These are phyloP conservation scores for Thymus quinquecostatus DNA, from an alignment of 257 asterid species.

Conservation along the genomic window DNA sequence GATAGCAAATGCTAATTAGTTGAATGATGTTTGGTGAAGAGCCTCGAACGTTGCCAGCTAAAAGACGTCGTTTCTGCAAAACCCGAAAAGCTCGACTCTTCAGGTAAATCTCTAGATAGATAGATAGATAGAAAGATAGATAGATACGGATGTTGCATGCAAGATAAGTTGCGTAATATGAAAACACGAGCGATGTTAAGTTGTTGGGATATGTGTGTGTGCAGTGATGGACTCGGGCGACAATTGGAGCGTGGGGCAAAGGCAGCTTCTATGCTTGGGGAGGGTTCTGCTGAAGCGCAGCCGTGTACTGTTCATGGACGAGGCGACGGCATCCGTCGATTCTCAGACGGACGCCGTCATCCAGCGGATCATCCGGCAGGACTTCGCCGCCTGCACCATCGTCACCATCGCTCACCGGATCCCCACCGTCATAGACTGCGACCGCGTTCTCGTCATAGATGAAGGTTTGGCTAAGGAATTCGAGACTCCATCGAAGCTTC, in stretches of 20 bases:
- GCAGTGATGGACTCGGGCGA: conserved; percentile 70
- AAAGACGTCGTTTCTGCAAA: conserved; percentile 69
- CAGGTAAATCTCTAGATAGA: conserved; percentile 33
- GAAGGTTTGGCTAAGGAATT: conserved; percentile 72
- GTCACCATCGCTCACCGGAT: conserved; percentile 83
- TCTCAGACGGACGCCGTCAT: conserved; percentile 73
- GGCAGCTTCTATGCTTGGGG: conserved; percentile 81
- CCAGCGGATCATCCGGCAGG: conserved; percentile 64
- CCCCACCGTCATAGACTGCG: conserved; percentile 76
- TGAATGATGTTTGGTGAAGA: conserved; percentile 30
- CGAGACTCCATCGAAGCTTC: conserved; percentile 57
- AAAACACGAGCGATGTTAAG: no score
- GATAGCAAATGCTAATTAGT: no score
- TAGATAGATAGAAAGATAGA: no score
- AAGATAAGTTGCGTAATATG: no score
- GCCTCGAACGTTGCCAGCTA: conserved; percentile 80
- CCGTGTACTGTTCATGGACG: conserved; percentile 70
- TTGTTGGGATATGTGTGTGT: neutral
- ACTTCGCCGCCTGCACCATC: conserved; percentile 62
- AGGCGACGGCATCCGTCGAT: conserved; percentile 91
- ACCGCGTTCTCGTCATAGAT: conserved; percentile 65
- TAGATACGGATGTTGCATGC: no score
- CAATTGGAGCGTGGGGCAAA: conserved; percentile 85
- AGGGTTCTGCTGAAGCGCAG: conserved; percentile 70
- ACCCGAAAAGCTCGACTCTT: conserved; percentile 62